phyloP scores from a whole-genome alignment of 805 yeast species.

The Tetrapisispora fleetii region DNA sequence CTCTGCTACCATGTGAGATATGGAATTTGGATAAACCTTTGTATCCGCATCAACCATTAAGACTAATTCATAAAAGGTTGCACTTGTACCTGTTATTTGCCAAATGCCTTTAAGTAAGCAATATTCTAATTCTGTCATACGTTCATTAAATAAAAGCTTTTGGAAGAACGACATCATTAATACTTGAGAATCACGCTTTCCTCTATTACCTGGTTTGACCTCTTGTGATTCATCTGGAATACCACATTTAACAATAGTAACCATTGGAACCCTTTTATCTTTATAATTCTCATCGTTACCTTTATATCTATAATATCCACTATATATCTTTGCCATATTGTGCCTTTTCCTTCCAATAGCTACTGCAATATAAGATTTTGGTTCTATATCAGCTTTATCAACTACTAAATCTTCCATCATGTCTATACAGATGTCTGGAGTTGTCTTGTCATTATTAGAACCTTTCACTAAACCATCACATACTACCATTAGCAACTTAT shows the following conservation, averaged over 20 bases:
- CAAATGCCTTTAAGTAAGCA: constrained; percentile 67
- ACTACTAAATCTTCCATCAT: constrained; percentile 76
- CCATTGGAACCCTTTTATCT: constrained; percentile 76
- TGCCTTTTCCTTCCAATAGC: constrained; percentile 92
- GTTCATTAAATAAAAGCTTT: constrained; percentile 77
- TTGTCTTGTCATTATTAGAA: constrained; percentile 75
- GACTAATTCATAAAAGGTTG: constrained; percentile 69
- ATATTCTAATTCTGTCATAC: constrained; percentile 86
- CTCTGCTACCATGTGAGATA: constrained; percentile 83
- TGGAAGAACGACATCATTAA: constrained; percentile 85
- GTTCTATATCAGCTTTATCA: constrained; percentile 61
- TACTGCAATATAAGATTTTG: constrained; percentile 88
- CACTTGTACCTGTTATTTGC: constrained; percentile 76
- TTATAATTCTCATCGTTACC: constrained; percentile 70
- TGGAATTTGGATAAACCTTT: constrained; percentile 71
- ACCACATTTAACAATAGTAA: constrained; percentile 79
- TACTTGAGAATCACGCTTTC: constrained; percentile 90
- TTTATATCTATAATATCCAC: constrained; percentile 85
- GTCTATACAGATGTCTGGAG: constrained; percentile 80
- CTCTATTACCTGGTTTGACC: constrained; percentile 84
- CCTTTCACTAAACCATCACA: constrained; percentile 96
- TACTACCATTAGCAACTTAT: constrained; percentile 70
- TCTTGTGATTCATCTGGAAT: constrained; percentile 64
- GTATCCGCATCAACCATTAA: constrained; percentile 96
- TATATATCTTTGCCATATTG: constrained; percentile 92